Base-by-base conservation (phyloP, 2,329 filamentous ascomycete genomes). In the Penicillium sp. region DNA sequence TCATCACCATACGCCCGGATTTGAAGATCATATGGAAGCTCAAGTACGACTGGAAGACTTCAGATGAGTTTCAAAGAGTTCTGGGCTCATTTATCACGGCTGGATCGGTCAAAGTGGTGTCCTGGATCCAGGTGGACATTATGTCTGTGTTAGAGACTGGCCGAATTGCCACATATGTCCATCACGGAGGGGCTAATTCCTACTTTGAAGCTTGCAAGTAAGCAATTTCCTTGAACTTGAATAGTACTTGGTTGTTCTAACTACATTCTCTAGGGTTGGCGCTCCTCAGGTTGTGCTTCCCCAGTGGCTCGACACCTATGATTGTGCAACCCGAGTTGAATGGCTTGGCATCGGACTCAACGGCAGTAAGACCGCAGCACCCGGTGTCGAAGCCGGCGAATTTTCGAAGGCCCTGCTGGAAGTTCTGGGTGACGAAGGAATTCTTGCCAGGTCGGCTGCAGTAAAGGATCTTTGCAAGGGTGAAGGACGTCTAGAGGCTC, bases 181-280 rank as follows among this genome's bases (percentile, higher is more conserved):
- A 82, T 55, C 81, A 83, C 59, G 81, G 81, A 7, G 81, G 81
- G 3, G 78, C 81, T 0, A 83, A 80, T 58, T 81, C 79, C 0
- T 83, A 76, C 58, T 75, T 80, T 37, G 82, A 84, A 66, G 78
- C 78, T 6, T 67, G 81, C 55, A 70, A 69, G 80, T 81, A 69
- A 68, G 75, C 72, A 33, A 33, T 11, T 33, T 2, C 11, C 6
- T 33, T 3, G 4, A 2, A 33, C 30, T 11, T 3, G 30, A 33
- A 11, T 16, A 22, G 7, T 40, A 6, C 19, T 22, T 6, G 13
- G 1, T 1, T 10, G 26, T 30, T 38, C 55, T 60, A 51, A 57
- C 14, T 13, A 14, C 14, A 30, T 22, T 16, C 26, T 42, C 7
- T 30, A 81, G 81, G 4, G 72, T 75, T 10, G 81, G 81, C 2